Evolutionary conservation across 768 basidiomycete genomes (phyloP).

Genomic region (Trametes punicea): DNA sequence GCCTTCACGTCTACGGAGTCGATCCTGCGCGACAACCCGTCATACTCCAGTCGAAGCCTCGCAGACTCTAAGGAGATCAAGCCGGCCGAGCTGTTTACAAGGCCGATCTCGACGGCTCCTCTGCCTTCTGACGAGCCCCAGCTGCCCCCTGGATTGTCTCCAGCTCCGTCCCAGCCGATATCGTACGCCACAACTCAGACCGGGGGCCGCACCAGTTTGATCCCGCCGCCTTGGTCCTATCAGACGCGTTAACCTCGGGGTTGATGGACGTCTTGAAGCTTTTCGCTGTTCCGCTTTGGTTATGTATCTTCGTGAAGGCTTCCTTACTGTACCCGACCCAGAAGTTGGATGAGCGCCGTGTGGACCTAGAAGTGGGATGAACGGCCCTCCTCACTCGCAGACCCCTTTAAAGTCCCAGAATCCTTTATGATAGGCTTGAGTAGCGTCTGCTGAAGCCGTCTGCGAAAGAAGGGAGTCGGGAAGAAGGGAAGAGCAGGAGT

Average conservation of each 20-base stretch:
- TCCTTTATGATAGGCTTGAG: too few relatives aligned
- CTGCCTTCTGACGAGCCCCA: not conserved
- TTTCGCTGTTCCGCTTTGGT: not conserved
- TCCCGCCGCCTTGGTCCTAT: not conserved
- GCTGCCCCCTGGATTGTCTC: not conserved
- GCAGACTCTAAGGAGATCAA: not conserved
- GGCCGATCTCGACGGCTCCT: not conserved
- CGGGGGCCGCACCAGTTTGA: not conserved
- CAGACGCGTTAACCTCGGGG: not conserved
- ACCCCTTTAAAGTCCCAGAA: too few relatives aligned
- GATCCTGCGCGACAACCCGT: constrained; percentile 27
- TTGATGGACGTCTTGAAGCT: too few relatives aligned
- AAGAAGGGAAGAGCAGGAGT: too few relatives aligned
- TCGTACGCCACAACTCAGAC: not conserved
- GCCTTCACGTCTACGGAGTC: constrained; percentile 26
- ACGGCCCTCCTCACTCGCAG: too few relatives aligned
- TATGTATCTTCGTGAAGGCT: too few relatives aligned
- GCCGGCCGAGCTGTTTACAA: not conserved
- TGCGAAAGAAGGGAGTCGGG: too few relatives aligned
- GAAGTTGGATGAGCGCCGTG: too few relatives aligned
- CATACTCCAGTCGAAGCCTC: constrained; percentile 10
- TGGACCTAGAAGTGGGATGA: too few relatives aligned
- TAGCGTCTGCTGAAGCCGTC: too few relatives aligned
- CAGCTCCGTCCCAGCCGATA: not conserved
- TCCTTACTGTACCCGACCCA: too few relatives aligned